Percentiles rank a stretch among this genome's conserved stretches.
These are phyloP conservation scores for Hsuehochloa calcarea DNA, from an alignment of 176 grass and related monocot genomes.

Conservation along the genomic window DNA sequence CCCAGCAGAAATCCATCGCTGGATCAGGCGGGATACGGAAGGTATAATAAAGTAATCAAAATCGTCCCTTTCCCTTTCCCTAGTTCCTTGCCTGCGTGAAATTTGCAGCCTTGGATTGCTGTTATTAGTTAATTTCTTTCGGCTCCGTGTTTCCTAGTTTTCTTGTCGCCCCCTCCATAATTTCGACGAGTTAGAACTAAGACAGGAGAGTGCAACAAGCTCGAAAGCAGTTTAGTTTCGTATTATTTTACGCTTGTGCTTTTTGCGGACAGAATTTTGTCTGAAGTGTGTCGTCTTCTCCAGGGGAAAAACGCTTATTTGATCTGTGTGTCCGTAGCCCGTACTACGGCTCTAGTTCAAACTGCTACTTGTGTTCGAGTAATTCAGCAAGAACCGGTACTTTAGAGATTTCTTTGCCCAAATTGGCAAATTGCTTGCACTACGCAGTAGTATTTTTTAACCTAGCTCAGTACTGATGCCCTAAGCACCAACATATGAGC, in stretches of 20 bases:
- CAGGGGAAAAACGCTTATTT: not conserved
- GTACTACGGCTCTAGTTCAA: not conserved
- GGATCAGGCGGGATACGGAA: not conserved
- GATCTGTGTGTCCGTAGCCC: not conserved
- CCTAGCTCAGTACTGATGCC: not conserved
- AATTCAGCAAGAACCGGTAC: not conserved
- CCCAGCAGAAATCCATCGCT: not conserved
- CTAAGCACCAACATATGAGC: not conserved
- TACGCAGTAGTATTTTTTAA: not conserved
- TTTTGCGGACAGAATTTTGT: not conserved
- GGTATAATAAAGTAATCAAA: not conserved
- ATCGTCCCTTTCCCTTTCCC: too few species aligned
- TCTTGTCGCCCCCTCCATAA: too few species aligned
- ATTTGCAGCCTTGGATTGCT: not conserved
- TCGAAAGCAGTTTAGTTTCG: not conserved
- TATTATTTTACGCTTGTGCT: not conserved
- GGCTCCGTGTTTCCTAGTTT: not conserved
- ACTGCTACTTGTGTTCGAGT: not conserved
- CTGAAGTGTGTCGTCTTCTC: not conserved
- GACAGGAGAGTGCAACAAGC: not conserved
- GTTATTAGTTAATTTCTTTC: not conserved
- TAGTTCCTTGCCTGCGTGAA: not conserved
- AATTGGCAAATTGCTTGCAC: not conserved
- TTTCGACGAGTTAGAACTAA: not conserved
- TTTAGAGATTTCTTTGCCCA: not conserved